Evolutionary conservation across 306 rosid genomes (phyloP), one percentile per base, ranked within the genome.

Genomic region (Cicer arietinum): DNA sequence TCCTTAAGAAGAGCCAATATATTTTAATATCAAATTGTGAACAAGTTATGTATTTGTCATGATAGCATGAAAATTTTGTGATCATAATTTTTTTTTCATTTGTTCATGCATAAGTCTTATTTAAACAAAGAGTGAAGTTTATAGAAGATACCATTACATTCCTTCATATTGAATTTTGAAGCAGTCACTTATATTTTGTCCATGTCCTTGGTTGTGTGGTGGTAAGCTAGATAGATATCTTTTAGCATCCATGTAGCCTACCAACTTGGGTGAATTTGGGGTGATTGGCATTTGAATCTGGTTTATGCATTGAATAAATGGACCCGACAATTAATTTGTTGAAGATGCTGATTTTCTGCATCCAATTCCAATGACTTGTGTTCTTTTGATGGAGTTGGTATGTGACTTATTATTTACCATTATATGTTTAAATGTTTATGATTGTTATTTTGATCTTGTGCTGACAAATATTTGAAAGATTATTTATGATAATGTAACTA

Each of bases 81-180:
- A 14, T 10, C 16, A 14, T 18, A 22, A 18, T 57, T 22, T 65
- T 47, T 54, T 65, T n/a, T n/a, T n/a, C n/a, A 10, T 69, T 37
- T 18, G 37, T 40, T 46, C 51, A 39, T 39, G 18, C 10, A 56
- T 48, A 22, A 64, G 71, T 77, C 45, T 56, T 69, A 8, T 73
- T 54, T 69, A 53, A 77, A 18, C 8, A 22, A 25, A 22, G 20
- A 67, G 48, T 67, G 18, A 50, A 40, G 16, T 67, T 73, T 53
- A 44, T 59, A 64, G 10, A 37, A 43, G 11, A 17, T 68, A 18
- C 37, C 71, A 8, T 39, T 46, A 63, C 6, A 7, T 61, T 40
- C 30, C 18, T 44, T 39, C 52, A 69, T 67, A 51, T 68, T 22
- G 64, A 59, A n/a, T 74, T 80, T 47, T 74, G 48, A 48, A n/a